phyloP scores from a whole-genome alignment of 2,329 filamentous ascomycete genomes.

The Neofusicoccum umdonicola region DNA sequence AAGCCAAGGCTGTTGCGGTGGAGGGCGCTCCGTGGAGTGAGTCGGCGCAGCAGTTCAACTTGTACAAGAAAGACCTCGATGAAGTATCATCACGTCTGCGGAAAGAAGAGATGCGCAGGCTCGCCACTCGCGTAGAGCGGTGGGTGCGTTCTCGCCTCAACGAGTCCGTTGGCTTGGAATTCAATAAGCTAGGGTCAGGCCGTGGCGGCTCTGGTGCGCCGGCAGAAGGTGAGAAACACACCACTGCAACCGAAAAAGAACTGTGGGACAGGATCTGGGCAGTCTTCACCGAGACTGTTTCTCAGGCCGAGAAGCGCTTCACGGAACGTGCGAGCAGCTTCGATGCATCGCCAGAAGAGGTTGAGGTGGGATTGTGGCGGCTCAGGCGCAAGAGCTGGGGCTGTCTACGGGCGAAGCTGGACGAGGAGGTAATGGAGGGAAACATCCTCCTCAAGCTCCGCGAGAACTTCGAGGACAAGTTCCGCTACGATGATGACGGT shows the following conservation, averaged over 20 bases:
- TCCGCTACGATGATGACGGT: constrained; percentile 92
- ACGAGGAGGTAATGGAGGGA: constrained; percentile 97
- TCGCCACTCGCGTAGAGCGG: constrained; percentile 86
- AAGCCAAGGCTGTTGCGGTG: constrained; percentile 72
- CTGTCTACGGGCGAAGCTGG: constrained; percentile 82
- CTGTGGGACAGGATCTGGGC: constrained; percentile 96
- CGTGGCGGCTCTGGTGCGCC: constrained; percentile 79
- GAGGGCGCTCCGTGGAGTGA: constrained; percentile 83
- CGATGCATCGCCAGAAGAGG: constrained; percentile 86
- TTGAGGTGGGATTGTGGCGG: constrained; percentile 88
- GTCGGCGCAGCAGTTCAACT: constrained; percentile 72
- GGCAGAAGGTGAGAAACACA: constrained; percentile 67
- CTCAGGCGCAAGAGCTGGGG: constrained; percentile 92
- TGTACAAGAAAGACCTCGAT: constrained; percentile 89
- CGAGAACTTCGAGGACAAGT: constrained; percentile 99
- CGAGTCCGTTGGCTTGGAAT: constrained; percentile 87
- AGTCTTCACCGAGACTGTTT: constrained; percentile 77
- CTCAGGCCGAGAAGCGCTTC: constrained; percentile 82
- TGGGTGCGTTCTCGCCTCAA: constrained; percentile 87
- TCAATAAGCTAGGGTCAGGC: constrained; percentile 91
- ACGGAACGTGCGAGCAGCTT: constrained; percentile 88
- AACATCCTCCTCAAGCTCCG: constrained; percentile 92
- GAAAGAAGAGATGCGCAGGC: constrained; percentile 91
- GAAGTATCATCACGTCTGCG: constrained; percentile 80
- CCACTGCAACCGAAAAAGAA: constrained; percentile 67